phyloP scores from a whole-genome alignment of 2,329 filamentous ascomycete species.

The Emergomyces orientalis region DNA sequence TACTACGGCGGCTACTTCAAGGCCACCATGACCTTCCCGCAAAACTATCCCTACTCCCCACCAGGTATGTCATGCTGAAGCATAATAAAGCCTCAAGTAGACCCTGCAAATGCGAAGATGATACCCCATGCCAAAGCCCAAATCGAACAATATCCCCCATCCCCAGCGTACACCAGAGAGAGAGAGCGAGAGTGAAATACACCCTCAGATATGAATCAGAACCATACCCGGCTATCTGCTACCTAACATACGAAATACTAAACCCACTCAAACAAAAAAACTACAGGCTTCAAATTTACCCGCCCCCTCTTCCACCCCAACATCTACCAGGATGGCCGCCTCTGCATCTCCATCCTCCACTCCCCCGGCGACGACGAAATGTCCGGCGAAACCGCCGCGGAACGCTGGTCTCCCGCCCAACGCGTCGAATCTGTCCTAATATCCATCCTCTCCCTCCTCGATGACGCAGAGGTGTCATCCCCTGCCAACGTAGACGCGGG shows the following conservation, averaged over 20 bases:
- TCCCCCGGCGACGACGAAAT: conserved; percentile 83
- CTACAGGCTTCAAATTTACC: conserved; percentile 67
- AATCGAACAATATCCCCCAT: neutral
- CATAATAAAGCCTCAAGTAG: neutral
- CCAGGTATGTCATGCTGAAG: conserved; percentile 45
- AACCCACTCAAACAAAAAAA: neutral
- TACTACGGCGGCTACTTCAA: conserved; percentile 92
- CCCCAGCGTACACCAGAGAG: neutral
- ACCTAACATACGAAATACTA: neutral
- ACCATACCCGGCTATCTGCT: neutral
- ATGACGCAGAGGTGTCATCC: conserved; percentile 86
- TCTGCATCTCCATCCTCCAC: conserved; percentile 96
- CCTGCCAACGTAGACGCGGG: conserved; percentile 92
- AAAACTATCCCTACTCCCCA: conserved; percentile 81
- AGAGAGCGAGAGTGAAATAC: too few relatives aligned
- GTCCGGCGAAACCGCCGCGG: conserved; percentile 79
- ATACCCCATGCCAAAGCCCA: neutral
- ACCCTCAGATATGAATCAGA: neutral
- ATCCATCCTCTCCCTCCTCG: conserved; percentile 81
- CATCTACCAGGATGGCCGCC: conserved; percentile 77
- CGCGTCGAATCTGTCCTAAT: conserved; percentile 91
- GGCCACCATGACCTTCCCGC: conserved; percentile 77
- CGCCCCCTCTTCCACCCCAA: conserved; percentile 83
- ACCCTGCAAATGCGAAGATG: neutral
- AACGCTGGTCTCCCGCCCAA: conserved; percentile 91